Percentiles rank a stretch among this genome's conserved stretches.
Evolutionary conservation across 768 basidiomycete genomes (phyloP).

Genomic region (Trametes maxima): DNA sequence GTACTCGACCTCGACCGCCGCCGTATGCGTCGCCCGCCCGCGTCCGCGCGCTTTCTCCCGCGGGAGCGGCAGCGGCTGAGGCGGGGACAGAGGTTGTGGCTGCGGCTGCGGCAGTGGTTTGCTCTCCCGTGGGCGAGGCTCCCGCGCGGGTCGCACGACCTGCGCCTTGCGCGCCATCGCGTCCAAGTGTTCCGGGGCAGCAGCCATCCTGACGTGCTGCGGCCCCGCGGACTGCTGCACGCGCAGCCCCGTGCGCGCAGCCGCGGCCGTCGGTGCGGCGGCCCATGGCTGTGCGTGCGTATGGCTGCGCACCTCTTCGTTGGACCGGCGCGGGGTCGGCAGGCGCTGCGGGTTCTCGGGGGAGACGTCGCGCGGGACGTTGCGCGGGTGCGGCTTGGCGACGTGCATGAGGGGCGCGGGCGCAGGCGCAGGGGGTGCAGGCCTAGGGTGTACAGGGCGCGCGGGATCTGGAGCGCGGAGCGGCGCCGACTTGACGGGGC

Average conservation of each 20-base stretch:
- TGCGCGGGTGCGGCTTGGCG: slow-evolving; percentile 7
- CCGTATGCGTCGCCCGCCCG: slow-evolving; percentile 1
- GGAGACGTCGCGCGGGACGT: slow-evolving; percentile 17
- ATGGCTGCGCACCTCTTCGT: slow-evolving; percentile 3
- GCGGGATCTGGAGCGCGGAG: neutral
- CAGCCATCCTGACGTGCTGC: neutral
- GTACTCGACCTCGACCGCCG: slow-evolving; percentile 13
- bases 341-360: slow-evolving; percentile 17
- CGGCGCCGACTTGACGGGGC: slow-evolving; percentile 12
- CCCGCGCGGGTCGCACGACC: slow-evolving; percentile 9
- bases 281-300: neutral
- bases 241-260: neutral
- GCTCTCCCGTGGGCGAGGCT: neutral
- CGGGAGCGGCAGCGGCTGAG: neutral
- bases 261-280: neutral
- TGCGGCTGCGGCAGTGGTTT: neutral
- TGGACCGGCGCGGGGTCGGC: slow-evolving; percentile 9
- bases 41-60: neutral
- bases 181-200: neutral
- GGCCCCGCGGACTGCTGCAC: neutral
- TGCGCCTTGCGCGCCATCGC: slow-evolving; percentile 7
- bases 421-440: neutral
- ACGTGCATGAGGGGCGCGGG: neutral
- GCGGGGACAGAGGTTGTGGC: too few relatives aligned
- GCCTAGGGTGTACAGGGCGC: neutral